These are phyloP conservation scores for Aspergillus vadensis DNA, from an alignment of 2,329 filamentous ascomycete species.

Conservation along the genomic window DNA sequence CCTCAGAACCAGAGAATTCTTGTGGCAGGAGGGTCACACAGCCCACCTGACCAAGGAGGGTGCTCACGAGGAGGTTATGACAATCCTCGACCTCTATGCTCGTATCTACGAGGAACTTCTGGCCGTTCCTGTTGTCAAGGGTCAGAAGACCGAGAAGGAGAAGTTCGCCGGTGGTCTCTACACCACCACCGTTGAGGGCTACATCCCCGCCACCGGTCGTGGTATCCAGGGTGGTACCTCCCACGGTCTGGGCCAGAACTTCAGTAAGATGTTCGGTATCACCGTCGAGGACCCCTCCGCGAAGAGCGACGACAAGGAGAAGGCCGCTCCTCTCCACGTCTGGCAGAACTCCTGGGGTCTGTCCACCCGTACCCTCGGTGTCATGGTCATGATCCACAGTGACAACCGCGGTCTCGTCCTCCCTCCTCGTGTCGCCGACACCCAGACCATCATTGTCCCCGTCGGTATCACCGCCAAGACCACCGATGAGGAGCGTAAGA, in stretches of 20 bases:
- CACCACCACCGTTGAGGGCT: constrained; percentile 95
- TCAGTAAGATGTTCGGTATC: constrained; percentile 99
- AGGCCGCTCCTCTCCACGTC: constrained; percentile 78
- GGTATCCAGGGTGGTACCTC: constrained; percentile 96
- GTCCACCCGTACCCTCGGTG: constrained; percentile 93
- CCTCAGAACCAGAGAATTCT: constrained; percentile 87
- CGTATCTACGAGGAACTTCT: constrained; percentile 90
- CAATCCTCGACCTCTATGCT: constrained; percentile 93
- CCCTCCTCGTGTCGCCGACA: constrained; percentile 83
- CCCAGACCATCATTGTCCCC: constrained; percentile 84
- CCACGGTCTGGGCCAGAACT: constrained; percentile 94
- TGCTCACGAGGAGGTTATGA: constrained; percentile 80
- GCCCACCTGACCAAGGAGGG: constrained; percentile 83
- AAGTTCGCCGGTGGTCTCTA: constrained; percentile 97
- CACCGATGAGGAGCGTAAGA: constrained; percentile 73
- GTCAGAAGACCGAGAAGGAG: constrained; percentile 94
- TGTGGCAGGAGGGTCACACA: constrained; percentile 97
- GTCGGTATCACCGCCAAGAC: constrained; percentile 92
- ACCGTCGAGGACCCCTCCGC: constrained; percentile 85
- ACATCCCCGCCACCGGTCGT: constrained; percentile 91
- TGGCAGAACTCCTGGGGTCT: constrained; percentile 99
- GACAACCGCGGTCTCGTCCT: constrained; percentile 95
- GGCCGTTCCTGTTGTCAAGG: constrained; percentile 91
- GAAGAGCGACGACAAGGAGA: constrained; percentile 62
- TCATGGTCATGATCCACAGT: constrained; percentile 98